Conservation (phyloP, 2,329 filamentous ascomycete genomes). For the Tolypocladium paradoxum region DNA sequence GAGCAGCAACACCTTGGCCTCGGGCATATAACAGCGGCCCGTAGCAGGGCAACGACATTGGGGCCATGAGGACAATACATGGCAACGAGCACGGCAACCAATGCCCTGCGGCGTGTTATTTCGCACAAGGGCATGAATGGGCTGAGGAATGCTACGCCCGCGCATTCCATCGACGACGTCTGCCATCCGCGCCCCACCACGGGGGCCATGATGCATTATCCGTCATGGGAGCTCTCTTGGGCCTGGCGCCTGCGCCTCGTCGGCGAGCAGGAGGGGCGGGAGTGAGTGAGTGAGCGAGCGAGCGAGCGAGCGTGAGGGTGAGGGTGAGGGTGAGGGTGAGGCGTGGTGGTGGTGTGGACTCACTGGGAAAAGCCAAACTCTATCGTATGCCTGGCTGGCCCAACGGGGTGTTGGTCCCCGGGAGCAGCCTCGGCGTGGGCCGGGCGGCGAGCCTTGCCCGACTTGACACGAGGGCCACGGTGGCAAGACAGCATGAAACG, state of each 20-base stretch:
- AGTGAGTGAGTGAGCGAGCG: not conserved
- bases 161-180: slow-evolving; percentile 2
- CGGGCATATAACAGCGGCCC: slow-evolving; percentile 1
- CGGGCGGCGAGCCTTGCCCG: no score
- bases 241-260: not conserved
- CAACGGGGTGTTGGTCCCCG: no score
- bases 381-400: no score
- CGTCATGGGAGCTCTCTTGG: no score
- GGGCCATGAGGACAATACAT: not conserved
- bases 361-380: no score
- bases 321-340: not conserved
- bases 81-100: slow-evolving; percentile 2
- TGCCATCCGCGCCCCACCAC: not conserved
- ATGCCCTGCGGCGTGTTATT: not conserved
- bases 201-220: not conserved
- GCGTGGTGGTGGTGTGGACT: no score
- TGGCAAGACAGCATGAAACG: no score
- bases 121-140: not conserved
- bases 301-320: not conserved
- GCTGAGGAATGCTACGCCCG: slow-evolving; percentile 3
- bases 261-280: not conserved
- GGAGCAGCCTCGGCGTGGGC: no score
- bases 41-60: not conserved
- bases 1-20: not conserved
- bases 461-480: no score